Evolutionary conservation across 176 grass and related monocot species (phyloP).

Genomic region (Eleusine indica): DNA sequence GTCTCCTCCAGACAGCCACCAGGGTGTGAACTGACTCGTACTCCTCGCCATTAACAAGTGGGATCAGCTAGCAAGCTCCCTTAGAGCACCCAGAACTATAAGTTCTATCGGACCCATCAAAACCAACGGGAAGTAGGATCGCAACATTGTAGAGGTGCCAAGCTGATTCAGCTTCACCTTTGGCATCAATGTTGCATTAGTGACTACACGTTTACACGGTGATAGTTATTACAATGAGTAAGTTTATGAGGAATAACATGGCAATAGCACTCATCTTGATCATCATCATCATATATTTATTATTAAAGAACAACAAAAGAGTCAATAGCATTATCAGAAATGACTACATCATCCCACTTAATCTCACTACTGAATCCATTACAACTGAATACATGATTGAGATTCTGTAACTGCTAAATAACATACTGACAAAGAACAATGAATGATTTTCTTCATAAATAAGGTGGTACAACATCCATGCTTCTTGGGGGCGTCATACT

Average conservation of each 20-base stretch:
- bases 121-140: background rate
- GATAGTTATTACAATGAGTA: background rate
- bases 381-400: background rate
- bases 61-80: background rate
- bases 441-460: slow-evolving; percentile 14
- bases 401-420: slow-evolving; percentile 19
- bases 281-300: background rate
- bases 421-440: background rate
- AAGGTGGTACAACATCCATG: slow-evolving; percentile 23
- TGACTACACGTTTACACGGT: background rate
- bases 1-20: background rate
- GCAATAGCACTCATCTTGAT: background rate
- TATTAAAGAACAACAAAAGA: background rate
- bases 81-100: too few relatives aligned
- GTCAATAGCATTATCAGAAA: background rate
- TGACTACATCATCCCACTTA: background rate
- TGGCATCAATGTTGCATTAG: background rate
- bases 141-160: background rate
- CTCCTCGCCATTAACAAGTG: slow-evolving; percentile 22
- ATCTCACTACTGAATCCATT: background rate
- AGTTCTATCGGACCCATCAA: background rate
- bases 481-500: background rate
- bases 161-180: background rate
- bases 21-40: slow-evolving; percentile 16
- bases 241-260: background rate